Evolutionary conservation across 176 grass and related monocot species (phyloP), one percentile per base, ranked within the genome.

Genomic region (Bothriochloa decipiens): DNA sequence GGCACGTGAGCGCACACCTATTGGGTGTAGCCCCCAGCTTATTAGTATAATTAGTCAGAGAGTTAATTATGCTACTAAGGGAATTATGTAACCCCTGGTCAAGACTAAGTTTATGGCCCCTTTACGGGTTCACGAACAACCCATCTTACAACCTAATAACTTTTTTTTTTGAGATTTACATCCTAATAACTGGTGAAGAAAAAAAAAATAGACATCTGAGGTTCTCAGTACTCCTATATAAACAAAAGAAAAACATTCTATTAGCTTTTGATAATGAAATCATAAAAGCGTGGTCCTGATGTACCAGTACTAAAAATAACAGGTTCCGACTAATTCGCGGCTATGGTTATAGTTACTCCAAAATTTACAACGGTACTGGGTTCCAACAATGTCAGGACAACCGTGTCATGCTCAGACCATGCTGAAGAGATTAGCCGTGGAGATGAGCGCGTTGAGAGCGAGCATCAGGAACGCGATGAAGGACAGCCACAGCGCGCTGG

Each of bases 391-490:
- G 29, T 14, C 16, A 4, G 11, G 29, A 28, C 10, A 23, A 26
- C 0, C 23, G 36, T 39, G 32, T 41, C 43, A 20, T 3, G 7
- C 5, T 78, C 28, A 90, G 69, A 43, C 41, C 85, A 84, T 91
- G 49, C 89, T 91, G 84, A 98, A 93, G 74, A 96, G 64, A 60
- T 93, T 88, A 62, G 85, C 91, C 40, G 96, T 90, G 72, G 96
- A 96, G 83, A 94, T 91, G 83, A 98, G n/a, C 9, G 96, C 85
- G 88, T 76, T 96, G 1, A 91, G 76, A 33, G 96, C 91, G 41
- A 98, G 81, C 12, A 70, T 79, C 11, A 98, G 61, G 83, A 98
- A 94, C 22, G 71, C 96, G 4, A 98, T 57, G 89, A 96, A 96
- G 4, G 96, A 95, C 37, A 98, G 66, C 60, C 85, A 92, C 49